These are phyloP conservation scores for Globisporangium radiosum DNA, from an alignment of 352 stramenopile species.

Conservation along the genomic window DNA sequence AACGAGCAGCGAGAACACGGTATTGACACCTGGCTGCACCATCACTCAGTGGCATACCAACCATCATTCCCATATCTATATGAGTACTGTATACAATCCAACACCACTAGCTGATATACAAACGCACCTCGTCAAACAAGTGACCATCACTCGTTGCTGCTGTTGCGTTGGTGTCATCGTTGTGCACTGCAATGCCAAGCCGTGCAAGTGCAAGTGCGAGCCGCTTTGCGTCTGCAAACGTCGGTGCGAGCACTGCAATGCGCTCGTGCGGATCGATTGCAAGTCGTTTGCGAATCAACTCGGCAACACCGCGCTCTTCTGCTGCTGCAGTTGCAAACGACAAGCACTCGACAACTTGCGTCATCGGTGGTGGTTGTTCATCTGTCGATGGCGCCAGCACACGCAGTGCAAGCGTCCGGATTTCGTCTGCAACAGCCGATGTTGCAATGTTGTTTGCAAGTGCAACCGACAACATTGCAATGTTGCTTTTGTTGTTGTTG, in stretches of 20 bases:
- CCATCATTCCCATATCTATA: too few relatives aligned
- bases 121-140: conserved; percentile 21
- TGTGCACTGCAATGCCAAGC: conserved; percentile 25
- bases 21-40: conserved; percentile 42
- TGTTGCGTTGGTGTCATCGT: background rate
- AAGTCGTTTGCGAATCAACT: conserved; percentile 10
- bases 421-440: background rate
- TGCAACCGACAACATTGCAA: too few relatives aligned
- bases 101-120: background rate
- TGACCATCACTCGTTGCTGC: conserved; percentile 2
- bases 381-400: background rate
- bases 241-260: conserved; percentile 30
- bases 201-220: conserved; percentile 26
- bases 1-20: conserved; percentile 60
- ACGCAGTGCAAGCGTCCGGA: conserved; percentile 5
- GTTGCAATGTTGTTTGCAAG: too few relatives aligned
- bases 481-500: background rate
- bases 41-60: too few relatives aligned
- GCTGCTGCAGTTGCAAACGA: conserved; percentile 14
- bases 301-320: conserved; percentile 15
- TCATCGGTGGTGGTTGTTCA: background rate
- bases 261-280: conserved; percentile 3
- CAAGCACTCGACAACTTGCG: conserved; percentile 9
- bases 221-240: conserved; percentile 28
- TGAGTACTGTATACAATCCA: too few relatives aligned